These are phyloP conservation scores for Penicillium canescens DNA, from an alignment of 495 filamentous ascomycete genomes.

Conservation along the genomic window DNA sequence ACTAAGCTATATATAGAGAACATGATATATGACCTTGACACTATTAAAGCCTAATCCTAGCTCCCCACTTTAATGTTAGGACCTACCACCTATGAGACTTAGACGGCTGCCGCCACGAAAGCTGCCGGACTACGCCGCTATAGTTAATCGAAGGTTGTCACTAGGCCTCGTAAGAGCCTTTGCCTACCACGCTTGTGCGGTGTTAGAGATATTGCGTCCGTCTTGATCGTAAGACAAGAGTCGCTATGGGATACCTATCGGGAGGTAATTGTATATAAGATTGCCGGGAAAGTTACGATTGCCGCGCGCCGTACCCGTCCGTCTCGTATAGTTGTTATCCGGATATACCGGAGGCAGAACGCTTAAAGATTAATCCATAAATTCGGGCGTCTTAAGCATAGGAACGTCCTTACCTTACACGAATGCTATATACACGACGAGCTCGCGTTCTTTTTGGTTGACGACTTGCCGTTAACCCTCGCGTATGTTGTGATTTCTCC, in stretches of 20 bases:
- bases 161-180: conserved; percentile 1
- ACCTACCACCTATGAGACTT: neutral
- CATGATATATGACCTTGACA: conserved; percentile 6
- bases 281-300: conserved; percentile 7
- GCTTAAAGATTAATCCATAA: conserved; percentile 4
- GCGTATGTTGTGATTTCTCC: neutral
- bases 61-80: neutral
- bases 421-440: conserved; percentile 5
- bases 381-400: conserved; percentile 3
- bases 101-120: neutral
- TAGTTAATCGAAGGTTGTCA: neutral
- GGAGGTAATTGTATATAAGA: conserved; percentile 6
- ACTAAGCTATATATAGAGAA: conserved; percentile 2
- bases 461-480: conserved; percentile 6
- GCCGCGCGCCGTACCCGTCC: conserved; percentile 5
- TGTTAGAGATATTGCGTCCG: no score
- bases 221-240: conserved; percentile 9
- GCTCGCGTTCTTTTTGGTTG: conserved; percentile 7
- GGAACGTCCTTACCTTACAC: neutral
- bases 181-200: neutral
- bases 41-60: conserved; percentile 8
- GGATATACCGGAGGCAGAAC: conserved; percentile 4
- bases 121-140: neutral
- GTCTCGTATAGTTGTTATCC: conserved; percentile 7
- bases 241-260: conserved; percentile 10